These are phyloP conservation scores for Podospora australis DNA, from an alignment of 495 filamentous ascomycete genomes.

Conservation along the genomic window DNA sequence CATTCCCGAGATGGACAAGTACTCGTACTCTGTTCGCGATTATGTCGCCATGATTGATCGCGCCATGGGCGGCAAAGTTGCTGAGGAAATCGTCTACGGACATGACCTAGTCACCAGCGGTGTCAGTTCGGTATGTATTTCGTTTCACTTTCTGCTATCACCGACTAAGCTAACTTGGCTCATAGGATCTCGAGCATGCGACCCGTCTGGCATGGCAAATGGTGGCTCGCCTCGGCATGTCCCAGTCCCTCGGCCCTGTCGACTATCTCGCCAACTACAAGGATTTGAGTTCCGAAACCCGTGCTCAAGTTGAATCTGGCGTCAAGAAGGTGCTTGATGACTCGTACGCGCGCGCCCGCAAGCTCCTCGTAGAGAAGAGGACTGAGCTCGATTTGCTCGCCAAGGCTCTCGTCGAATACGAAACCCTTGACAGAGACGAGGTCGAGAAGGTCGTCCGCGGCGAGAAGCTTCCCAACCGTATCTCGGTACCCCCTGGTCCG, in stretches of 20 bases:
- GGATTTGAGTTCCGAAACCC: conserved; percentile 75
- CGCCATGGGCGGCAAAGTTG: conserved; percentile 85
- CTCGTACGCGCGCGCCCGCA: conserved; percentile 63
- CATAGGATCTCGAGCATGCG: conserved; percentile 73
- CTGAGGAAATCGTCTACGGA: conserved; percentile 89
- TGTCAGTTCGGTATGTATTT: conserved; percentile 57
- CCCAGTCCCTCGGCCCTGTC: conserved; percentile 78
- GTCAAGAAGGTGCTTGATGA: conserved; percentile 81
- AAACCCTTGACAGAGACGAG: conserved; percentile 80
- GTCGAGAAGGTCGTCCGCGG: conserved; percentile 82
- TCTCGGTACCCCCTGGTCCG: conserved; percentile 39
- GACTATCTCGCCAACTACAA: conserved; percentile 75
- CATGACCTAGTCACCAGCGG: conserved; percentile 81
- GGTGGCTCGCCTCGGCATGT: conserved; percentile 85
- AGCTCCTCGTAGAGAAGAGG: conserved; percentile 61
- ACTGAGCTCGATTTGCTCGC: conserved; percentile 82
- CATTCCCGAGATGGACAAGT: conserved; percentile 84
- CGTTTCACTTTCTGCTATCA: not conserved
- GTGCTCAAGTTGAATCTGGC: conserved; percentile 75
- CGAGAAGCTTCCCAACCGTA: conserved; percentile 61
- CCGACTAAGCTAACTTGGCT: conserved; percentile 14
- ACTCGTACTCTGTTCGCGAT: conserved; percentile 67
- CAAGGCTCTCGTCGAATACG: conserved; percentile 86
- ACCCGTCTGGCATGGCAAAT: conserved; percentile 75
- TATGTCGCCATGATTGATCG: conserved; percentile 72